Evolutionary conservation across 2,329 filamentous ascomycete genomes (phyloP).

Genomic region (Xenoacremonium recifei): DNA sequence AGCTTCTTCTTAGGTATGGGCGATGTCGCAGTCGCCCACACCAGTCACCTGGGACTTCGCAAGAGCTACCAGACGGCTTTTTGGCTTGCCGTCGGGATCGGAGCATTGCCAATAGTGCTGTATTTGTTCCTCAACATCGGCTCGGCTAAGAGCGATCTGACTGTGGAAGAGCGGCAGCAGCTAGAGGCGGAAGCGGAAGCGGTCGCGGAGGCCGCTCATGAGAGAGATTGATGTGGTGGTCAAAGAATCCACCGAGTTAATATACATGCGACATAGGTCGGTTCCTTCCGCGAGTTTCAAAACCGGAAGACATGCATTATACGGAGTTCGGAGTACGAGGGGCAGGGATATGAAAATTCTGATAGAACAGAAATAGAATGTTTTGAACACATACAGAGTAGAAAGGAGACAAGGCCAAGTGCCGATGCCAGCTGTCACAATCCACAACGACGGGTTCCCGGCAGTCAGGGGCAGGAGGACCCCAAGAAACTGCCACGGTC

Average conservation of each 20-base stretch:
- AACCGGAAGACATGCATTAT: neutral
- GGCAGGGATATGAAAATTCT: neutral
- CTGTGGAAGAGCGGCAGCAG: constrained; percentile 21
- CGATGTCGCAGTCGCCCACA: constrained; percentile 50
- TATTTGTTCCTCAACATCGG: constrained; percentile 23
- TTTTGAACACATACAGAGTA: too few relatives aligned
- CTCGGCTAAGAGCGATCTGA: constrained; percentile 26
- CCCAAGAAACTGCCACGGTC: too few relatives aligned
- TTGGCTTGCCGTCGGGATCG: constrained; percentile 23
- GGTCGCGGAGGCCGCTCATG: constrained; percentile 7
- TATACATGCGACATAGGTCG: neutral
- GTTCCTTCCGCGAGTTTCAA: neutral
- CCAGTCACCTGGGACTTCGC: constrained; percentile 36
- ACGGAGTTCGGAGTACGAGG: too few relatives aligned
- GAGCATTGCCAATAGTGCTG: constrained; percentile 17
- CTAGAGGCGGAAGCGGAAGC: constrained; percentile 14
- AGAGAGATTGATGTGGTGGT: constrained; percentile 8
- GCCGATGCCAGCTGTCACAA: too few relatives aligned
- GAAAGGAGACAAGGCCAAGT: too few relatives aligned
- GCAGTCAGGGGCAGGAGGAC: too few relatives aligned
- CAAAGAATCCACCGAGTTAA: neutral
- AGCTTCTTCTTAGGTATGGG: constrained; percentile 63
- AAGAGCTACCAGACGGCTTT: constrained; percentile 26
- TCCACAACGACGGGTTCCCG: too few relatives aligned
- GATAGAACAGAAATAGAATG: neutral